Evolutionary conservation across 2,329 filamentous ascomycete species (phyloP).

Genomic region (Talaromyces sp.): DNA sequence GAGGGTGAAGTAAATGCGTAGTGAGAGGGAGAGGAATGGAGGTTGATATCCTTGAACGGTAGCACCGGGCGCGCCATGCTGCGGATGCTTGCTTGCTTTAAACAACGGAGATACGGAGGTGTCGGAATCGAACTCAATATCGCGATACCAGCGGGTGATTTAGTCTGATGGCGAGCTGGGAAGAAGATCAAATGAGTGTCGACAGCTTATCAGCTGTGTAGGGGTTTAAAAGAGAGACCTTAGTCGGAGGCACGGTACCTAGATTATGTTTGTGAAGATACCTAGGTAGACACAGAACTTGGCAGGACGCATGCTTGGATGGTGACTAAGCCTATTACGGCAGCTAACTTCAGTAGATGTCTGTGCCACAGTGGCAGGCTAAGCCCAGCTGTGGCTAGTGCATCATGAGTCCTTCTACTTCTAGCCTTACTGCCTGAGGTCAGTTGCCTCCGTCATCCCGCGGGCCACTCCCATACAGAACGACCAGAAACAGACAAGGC

Average conservation of each 20-base stretch:
- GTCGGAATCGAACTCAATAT: slow-evolving; percentile 1
- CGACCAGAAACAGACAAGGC: slow-evolving; percentile 3
- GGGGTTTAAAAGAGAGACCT: neutral
- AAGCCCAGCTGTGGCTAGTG: slow-evolving; percentile 5
- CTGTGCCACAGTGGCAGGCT: slow-evolving; percentile 7
- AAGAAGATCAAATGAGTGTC: neutral
- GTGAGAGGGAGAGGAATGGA: slow-evolving; percentile 84
- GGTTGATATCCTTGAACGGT: slow-evolving; percentile 94
- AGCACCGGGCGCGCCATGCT: slow-evolving; percentile 42
- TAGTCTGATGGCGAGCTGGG: neutral
- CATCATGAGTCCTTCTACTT: neutral
- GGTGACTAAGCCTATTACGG: neutral
- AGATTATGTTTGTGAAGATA: neutral
- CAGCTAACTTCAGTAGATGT: neutral
- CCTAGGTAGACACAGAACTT: neutral
- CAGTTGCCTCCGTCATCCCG: slow-evolving; percentile 20
- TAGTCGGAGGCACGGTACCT: neutral
- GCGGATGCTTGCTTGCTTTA: neutral
- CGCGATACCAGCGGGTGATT: slow-evolving; percentile 1
- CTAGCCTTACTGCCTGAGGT: neutral
- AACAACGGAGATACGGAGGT: slow-evolving; percentile 39
- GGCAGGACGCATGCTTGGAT: neutral
- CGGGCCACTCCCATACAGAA: slow-evolving; percentile 1
- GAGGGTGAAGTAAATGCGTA: slow-evolving; percentile 98
- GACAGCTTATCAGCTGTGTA: slow-evolving; percentile 1